phyloP scores from a whole-genome alignment of 2,329 filamentous ascomycete genomes.

The Aspergillus aculeatinus region DNA sequence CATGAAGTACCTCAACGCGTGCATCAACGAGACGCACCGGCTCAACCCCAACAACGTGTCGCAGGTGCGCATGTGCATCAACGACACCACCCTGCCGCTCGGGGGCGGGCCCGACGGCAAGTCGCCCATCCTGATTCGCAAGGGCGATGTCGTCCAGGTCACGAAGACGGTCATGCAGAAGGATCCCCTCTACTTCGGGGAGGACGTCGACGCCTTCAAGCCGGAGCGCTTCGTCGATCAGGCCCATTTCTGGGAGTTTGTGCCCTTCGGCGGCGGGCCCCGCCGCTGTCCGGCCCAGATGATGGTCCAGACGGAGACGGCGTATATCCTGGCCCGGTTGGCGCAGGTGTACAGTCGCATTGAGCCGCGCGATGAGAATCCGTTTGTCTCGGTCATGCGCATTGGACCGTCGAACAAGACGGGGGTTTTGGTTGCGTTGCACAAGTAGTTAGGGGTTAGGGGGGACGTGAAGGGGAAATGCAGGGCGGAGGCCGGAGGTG shows the following conservation, averaged over 20 bases:
- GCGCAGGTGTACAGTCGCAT: not conserved
- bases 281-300: conserved; percentile 15
- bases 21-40: conserved; percentile 15
- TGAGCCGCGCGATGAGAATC: conserved; percentile 6
- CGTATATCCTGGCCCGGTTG: conserved; percentile 9
- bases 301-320: conserved; percentile 12
- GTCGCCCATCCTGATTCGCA: too few species aligned
- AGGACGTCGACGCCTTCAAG: too few species aligned
- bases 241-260: conserved; percentile 13
- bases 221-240: too few species aligned
- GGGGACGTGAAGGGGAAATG: too few species aligned
- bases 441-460: too few species aligned
- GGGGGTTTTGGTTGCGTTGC: not conserved
- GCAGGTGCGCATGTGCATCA: conserved; percentile 14
- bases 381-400: conserved; percentile 9
- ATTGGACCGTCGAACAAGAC: conserved; percentile 15
- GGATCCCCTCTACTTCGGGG: too few species aligned
- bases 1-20: conserved; percentile 9
- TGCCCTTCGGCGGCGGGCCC: conserved; percentile 14
- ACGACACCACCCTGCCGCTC: conserved; percentile 23
- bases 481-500: too few species aligned
- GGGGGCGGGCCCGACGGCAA: conserved; percentile 19
- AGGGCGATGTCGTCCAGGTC: too few species aligned
- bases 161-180: too few species aligned
- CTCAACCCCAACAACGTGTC: conserved; percentile 12